These are phyloP conservation scores for Oryza officinalis DNA, from an alignment of 176 grass and related monocot genomes.

Conservation along the genomic window DNA sequence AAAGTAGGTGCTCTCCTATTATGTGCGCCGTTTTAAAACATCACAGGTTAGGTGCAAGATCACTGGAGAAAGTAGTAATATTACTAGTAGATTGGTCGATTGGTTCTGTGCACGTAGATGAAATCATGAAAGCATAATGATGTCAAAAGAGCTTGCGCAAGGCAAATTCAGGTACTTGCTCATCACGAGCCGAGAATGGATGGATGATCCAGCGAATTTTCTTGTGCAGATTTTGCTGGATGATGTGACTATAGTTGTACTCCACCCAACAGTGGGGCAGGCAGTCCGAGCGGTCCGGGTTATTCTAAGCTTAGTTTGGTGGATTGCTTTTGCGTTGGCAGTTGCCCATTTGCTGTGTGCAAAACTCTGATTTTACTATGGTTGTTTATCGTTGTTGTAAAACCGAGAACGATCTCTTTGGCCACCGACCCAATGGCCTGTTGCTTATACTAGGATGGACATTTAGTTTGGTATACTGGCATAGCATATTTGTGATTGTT, in stretches of 20 bases:
- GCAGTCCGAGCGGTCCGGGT: neutral
- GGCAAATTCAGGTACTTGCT: neutral
- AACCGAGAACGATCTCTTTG: slow-evolving; percentile 21
- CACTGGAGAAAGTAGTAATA: no score
- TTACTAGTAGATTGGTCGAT: no score
- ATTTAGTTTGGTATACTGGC: neutral
- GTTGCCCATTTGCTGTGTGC: neutral
- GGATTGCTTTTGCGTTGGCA: slow-evolving; percentile 19
- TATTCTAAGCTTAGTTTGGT: neutral
- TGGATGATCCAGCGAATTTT: neutral
- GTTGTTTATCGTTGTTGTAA: neutral
- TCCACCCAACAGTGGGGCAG: neutral
- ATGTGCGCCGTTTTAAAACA: neutral
- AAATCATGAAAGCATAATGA: neutral
- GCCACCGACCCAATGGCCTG: neutral
- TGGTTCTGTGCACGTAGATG: neutral
- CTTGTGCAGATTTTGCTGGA: neutral
- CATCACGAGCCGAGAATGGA: neutral
- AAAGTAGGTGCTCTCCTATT: no score
- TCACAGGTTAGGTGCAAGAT: neutral
- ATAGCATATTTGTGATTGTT: neutral
- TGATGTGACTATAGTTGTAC: neutral
- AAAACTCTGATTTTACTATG: neutral
- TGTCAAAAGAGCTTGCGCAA: neutral
- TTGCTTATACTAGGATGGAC: neutral